Percentiles rank a stretch among this genome's conserved stretches.
These are phyloP conservation scores for Aspergillus egyptiacus DNA, from an alignment of 495 filamentous ascomycete genomes.

Conservation along the genomic window DNA sequence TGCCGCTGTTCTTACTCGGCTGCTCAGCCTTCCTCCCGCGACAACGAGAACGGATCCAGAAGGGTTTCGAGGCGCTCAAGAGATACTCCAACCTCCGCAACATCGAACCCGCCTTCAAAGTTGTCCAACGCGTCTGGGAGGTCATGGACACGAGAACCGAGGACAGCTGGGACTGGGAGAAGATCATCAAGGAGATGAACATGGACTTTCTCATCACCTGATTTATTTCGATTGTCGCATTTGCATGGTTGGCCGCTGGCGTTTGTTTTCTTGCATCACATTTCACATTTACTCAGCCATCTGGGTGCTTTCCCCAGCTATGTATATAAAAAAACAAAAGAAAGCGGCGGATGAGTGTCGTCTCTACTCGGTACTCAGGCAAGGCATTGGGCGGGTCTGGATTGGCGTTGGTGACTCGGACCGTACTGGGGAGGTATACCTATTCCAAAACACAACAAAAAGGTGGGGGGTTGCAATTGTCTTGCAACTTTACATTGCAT, in stretches of 20 bases:
- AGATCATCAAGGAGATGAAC: slow-evolving; percentile 66
- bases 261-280: background rate
- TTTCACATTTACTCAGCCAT: background rate
- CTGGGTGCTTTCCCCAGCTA: too few relatives aligned
- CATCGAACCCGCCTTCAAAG: slow-evolving; percentile 64
- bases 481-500: too few relatives aligned
- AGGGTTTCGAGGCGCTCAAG: slow-evolving; percentile 63
- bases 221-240: slow-evolving; percentile 14
- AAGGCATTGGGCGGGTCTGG: too few relatives aligned
- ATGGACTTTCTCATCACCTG: slow-evolving; percentile 78
- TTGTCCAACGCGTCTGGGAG: slow-evolving; percentile 77
- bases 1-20: slow-evolving; percentile 83
- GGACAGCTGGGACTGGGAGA: slow-evolving; percentile 86
- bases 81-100: slow-evolving; percentile 77
- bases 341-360: too few relatives aligned
- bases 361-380: too few relatives aligned
- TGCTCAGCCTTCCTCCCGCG: slow-evolving; percentile 67
- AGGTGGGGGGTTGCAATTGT: too few relatives aligned
- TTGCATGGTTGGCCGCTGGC: slow-evolving; percentile 5
- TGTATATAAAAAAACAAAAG: too few relatives aligned
- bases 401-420: too few relatives aligned
- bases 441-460: too few relatives aligned
- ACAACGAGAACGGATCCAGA: slow-evolving; percentile 64
- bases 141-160: slow-evolving; percentile 73
- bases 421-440: too few relatives aligned